phyloP scores from a whole-genome alignment of 2,329 filamentous ascomycete species.

The Ascochyta fabae region DNA sequence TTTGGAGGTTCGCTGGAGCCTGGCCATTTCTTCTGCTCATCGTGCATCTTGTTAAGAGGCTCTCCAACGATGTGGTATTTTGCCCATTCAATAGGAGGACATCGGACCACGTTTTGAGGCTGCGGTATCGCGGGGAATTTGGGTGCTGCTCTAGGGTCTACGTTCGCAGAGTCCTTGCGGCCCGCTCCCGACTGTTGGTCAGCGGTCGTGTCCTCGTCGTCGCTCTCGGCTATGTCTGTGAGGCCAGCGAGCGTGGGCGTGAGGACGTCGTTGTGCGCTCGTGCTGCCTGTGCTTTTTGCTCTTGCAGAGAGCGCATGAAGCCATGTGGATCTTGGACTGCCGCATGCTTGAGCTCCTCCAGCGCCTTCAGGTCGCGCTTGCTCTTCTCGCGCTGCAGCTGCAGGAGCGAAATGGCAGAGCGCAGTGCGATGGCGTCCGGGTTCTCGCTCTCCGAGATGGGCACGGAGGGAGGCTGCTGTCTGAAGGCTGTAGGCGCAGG shows the following conservation, averaged over 20 bases:
- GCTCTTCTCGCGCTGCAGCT: conserved; percentile 82
- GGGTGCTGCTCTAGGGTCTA: conserved; percentile 20
- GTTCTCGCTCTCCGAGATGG: conserved; percentile 64
- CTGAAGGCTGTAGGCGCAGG: conserved; percentile 43
- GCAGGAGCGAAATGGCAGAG: conserved; percentile 83
- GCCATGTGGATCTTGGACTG: conserved; percentile 71
- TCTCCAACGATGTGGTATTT: conserved; percentile 92
- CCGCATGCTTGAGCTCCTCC: conserved; percentile 72
- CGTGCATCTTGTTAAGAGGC: conserved; percentile 81
- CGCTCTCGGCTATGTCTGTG: conserved; percentile 37
- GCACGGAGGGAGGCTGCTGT: conserved; percentile 51
- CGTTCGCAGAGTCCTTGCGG: conserved; percentile 39
- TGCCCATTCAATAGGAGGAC: conserved; percentile 90
- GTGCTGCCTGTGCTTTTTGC: conserved; percentile 57
- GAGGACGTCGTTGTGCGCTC: conserved; percentile 40
- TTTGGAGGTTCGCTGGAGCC: conserved; percentile 49
- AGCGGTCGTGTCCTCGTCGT: conserved; percentile 26
- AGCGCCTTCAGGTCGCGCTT: conserved; percentile 75
- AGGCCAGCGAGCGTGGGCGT: conserved; percentile 48
- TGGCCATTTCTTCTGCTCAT: conserved; percentile 69
- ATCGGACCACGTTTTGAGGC: conserved; percentile 82
- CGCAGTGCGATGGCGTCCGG: conserved; percentile 87
- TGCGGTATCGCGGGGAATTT: conserved; percentile 72
- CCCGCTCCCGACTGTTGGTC: conserved; percentile 22
- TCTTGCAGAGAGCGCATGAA: conserved; percentile 73